Conservation (phyloP, 257 asterid genomes). For the Leonotis leonurus region DNA sequence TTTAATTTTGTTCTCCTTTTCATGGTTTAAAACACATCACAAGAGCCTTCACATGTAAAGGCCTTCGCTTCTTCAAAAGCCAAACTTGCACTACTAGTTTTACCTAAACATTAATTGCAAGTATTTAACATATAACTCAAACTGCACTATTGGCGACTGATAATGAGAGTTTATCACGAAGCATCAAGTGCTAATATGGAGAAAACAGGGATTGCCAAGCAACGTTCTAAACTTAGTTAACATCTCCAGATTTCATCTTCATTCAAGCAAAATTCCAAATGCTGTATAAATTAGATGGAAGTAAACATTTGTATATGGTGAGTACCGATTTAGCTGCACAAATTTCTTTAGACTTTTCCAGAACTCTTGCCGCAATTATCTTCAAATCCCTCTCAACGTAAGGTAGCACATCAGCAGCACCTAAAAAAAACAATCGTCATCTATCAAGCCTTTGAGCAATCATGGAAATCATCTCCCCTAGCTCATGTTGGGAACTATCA, state of each 20-base stretch:
- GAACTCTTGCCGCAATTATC: slow-evolving; percentile 53
- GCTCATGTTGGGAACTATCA: too few relatives aligned
- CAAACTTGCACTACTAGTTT: too few relatives aligned
- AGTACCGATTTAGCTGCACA: slow-evolving; percentile 60
- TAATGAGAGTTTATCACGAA: background rate
- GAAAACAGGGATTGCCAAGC: background rate
- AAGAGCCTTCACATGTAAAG: too few relatives aligned
- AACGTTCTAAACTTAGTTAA: background rate
- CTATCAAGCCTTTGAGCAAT: too few relatives aligned
- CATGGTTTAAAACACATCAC: too few relatives aligned
- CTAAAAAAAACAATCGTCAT: slow-evolving; percentile 16
- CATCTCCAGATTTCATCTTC: background rate
- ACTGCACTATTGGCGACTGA: background rate
- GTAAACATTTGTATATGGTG: background rate
- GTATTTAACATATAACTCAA: too few relatives aligned
- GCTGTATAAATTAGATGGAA: background rate
- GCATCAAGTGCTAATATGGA: background rate
- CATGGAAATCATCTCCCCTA: too few relatives aligned
- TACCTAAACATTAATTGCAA: too few relatives aligned
- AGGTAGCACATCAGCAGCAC: slow-evolving; percentile 61
- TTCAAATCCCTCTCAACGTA: slow-evolving; percentile 62
- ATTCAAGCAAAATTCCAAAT: too few relatives aligned
- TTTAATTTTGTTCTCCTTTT: too few relatives aligned
- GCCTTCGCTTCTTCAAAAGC: too few relatives aligned
- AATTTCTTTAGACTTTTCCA: slow-evolving; percentile 53